phyloP scores from a whole-genome alignment of 352 stramenopile genomes.

The Phytophthora pinifolia region DNA sequence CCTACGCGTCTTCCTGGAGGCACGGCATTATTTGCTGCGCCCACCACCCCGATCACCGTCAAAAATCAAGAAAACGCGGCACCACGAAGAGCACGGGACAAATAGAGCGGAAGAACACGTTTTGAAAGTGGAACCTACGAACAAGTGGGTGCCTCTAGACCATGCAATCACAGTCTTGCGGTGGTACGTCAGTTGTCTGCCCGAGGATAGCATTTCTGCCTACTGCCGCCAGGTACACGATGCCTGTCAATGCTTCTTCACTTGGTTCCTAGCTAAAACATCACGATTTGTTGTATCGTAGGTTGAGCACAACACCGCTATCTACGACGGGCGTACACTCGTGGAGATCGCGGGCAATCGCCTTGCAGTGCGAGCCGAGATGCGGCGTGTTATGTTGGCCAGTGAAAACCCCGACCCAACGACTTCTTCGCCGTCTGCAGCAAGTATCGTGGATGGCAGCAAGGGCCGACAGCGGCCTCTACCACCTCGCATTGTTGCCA shows the following conservation, averaged over 20 bases:
- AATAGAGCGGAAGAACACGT: constrained; percentile 33
- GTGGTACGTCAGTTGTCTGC: constrained; percentile 66
- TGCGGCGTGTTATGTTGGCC: constrained; percentile 65
- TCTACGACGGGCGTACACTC: constrained; percentile 50
- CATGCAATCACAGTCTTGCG: constrained; percentile 57
- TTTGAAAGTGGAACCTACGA: constrained; percentile 49
- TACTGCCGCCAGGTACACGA: constrained; percentile 63
- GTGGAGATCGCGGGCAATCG: constrained; percentile 62
- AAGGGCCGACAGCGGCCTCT: constrained; percentile 16
- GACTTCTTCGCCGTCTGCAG: neutral
- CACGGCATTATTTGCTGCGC: constrained; percentile 43
- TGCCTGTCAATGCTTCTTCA: neutral
- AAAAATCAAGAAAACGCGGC: constrained; percentile 12
- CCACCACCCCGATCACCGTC: constrained; percentile 22
- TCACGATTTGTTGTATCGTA: constrained; percentile 10
- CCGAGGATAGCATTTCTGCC: constrained; percentile 47
- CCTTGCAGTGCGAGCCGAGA: constrained; percentile 67
- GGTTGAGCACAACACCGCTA: constrained; percentile 69
- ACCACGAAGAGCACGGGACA: neutral
- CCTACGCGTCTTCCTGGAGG: constrained; percentile 65
- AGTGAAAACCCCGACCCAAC: constrained; percentile 10
- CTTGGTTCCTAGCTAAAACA: neutral
- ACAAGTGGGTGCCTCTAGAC: constrained; percentile 65
- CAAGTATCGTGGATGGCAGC: constrained; percentile 4
- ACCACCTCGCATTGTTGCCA: constrained; percentile 48